Base-by-base conservation (phyloP, 2,329 filamentous ascomycete species). In the Xylariales sp. region DNA sequence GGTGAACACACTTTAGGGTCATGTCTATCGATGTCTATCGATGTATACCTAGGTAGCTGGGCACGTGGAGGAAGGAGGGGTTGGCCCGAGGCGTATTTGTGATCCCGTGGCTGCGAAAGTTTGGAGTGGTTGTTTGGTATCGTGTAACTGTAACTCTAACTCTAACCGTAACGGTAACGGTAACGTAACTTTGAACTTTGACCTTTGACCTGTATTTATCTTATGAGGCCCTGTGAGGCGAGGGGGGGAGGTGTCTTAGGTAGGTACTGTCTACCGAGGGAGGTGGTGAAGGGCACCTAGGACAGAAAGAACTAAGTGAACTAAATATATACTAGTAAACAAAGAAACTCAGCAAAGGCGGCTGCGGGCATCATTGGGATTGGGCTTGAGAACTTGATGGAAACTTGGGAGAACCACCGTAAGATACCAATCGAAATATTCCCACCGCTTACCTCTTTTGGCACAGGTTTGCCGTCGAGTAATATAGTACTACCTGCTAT, bases 1-100 rank as follows among this genome's bases (percentile, higher is more conserved):
- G 94, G 84, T 97, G 96, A 66, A 97, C 93, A 81, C 96, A 99
- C 84, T 97, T 98, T 76, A 90, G 87, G 65, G 90, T 85, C 90
- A 93, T 93, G 41, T 53, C 52, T 67, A 32, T 45, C 23, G n/a
- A 30, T 50, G 58, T n/a, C 46, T 67, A 32, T 54, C 18, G 32
- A 28, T 49, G 57, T 16, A n/a, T 5, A 23, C 23, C 23, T 23
- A 23, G 23, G 23, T 23, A 23, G 23, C 23, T 23, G n/a, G 48
- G 48, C 23, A 61, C 55, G 49, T 45, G 54, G 8, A 52, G 12
- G 36, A 3, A 30, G 16, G n/a, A 28, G 52, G 49, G 30, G 39
- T 18, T n/a, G 18, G 36, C 36, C 10, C n/a, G 50, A 32, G 10
- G 49, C 18, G 50, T 53, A 5, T n/a, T n/a, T 41, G 55, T 32